Percentiles rank a stretch among this genome's conserved stretches.
Evolutionary conservation across 305 asterid species (phyloP).

Genomic region (Solanum hybrid): DNA sequence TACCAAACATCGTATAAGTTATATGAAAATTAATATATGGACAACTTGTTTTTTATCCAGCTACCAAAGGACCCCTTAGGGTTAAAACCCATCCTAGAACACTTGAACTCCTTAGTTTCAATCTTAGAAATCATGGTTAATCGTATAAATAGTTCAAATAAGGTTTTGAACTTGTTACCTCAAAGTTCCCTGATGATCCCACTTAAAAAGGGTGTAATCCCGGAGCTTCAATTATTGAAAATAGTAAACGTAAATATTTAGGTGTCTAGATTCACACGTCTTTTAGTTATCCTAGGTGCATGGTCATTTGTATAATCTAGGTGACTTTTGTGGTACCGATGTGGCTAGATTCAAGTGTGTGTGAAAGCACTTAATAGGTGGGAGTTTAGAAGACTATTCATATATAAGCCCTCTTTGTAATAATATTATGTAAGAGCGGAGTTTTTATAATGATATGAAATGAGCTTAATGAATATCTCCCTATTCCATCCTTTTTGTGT

Average conservation of each 20-base stretch:
- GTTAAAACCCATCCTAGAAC: background rate
- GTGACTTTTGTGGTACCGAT: background rate
- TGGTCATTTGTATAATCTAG: background rate
- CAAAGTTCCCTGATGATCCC: background rate
- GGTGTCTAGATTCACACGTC: background rate
- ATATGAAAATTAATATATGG: background rate
- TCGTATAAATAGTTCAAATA: background rate
- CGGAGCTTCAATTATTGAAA: background rate
- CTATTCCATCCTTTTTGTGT: background rate
- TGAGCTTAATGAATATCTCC: background rate
- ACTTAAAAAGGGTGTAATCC: background rate
- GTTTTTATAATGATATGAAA: background rate
- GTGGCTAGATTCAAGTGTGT: background rate
- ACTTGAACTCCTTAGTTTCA: background rate
- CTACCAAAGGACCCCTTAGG: background rate
- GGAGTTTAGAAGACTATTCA: background rate
- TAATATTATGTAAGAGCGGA: background rate
- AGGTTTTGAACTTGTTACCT: background rate
- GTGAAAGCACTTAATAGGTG: background rate
- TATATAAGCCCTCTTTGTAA: background rate
- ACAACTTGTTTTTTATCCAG: background rate
- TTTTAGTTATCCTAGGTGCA: background rate
- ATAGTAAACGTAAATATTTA: background rate
- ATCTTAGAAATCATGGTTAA: background rate
- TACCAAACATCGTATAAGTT: background rate